Evolutionary conservation across 169 alveolate genomes (phyloP), one percentile per base, ranked within the genome.

Genomic region (Plasmodium knowlesi): DNA sequence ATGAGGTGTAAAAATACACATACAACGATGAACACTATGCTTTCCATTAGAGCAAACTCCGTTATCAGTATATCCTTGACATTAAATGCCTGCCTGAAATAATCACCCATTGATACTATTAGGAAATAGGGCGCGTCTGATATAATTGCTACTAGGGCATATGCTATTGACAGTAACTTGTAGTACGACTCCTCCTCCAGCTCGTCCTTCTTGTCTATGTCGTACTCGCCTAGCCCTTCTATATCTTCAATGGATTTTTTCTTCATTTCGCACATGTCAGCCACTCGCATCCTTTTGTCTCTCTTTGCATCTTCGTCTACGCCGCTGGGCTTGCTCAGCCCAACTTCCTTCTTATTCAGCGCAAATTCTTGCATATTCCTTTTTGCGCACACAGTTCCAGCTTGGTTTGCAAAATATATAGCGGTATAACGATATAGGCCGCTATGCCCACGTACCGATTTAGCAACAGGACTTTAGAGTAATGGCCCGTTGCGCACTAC

Each of bases 41-140:
- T 82, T 54, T 82, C 91, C 91, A 82, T 82, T 82, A 82, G 5
- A 5, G 91, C 91, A 57, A 82, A 82, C 43, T 82, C 91, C 6
- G 67, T 61, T 53, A 82, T 82, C 91, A 82, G 22, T 37, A 82
- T 34, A 3, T 82, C 91, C 2, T 32, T 82, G 25, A 82, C 91
- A 61, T 82, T 46, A 54, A 82, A 82, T 57, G 91, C 43, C 46
- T 12, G 57, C 28, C 70, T 82, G 43, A 82, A 82, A 61, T 19
- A 82, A 82, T 82, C 91, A 2, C 81, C 79, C 91, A 82, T 82
- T 14, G 91, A 82, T 46, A 82, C 80, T 19, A 82, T 82, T 67
- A 82, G 67, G 73, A 82, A 82, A n/a, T 82, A 82, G 5, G 91
- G 91, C 3, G 91, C 91, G 2, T 82, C 91, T 32, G 91, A 43